Percentiles rank a stretch among this genome's conserved stretches.
phyloP scores from a whole-genome alignment of 2,329 filamentous ascomycete genomes.

The Sclerotinia sclerotiorum region DNA sequence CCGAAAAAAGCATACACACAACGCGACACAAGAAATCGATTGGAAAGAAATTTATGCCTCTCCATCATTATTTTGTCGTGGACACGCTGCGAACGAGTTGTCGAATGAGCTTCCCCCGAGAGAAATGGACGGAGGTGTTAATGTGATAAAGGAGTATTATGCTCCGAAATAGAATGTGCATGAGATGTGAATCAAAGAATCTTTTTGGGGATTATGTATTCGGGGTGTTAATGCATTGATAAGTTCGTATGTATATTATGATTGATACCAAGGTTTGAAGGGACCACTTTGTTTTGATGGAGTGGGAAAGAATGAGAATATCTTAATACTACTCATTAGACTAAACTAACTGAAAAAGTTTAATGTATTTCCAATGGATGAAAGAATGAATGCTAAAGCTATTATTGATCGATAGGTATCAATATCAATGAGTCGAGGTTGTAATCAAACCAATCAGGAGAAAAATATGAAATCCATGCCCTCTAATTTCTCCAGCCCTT shows the following conservation, averaged over 20 bases:
- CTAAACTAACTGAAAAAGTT: too few species aligned
- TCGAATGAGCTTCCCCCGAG: neutral
- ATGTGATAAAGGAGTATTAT: neutral
- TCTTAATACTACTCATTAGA: too few species aligned
- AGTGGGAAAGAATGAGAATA: too few species aligned
- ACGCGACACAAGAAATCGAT: neutral
- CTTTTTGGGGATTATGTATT: fast-evolving
- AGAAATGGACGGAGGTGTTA: neutral
- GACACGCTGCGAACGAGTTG: neutral
- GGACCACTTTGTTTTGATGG: too few species aligned
- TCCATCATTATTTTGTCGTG: too few species aligned
- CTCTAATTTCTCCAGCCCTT: too few species aligned
- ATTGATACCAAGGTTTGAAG: neutral
- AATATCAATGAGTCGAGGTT: too few species aligned
- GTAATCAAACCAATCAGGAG: too few species aligned
- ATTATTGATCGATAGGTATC: too few species aligned
- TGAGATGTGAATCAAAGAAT: neutral
- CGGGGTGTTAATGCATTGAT: neutral
- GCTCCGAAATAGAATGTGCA: neutral
- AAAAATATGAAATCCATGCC: too few species aligned
- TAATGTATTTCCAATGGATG: too few species aligned
- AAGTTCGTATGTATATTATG: neutral
- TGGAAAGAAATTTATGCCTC: neutral
- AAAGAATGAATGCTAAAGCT: too few species aligned
- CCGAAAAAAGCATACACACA: neutral